These are phyloP conservation scores for Tuber aestivum DNA, from an alignment of 495 filamentous ascomycete species.

Conservation along the genomic window DNA sequence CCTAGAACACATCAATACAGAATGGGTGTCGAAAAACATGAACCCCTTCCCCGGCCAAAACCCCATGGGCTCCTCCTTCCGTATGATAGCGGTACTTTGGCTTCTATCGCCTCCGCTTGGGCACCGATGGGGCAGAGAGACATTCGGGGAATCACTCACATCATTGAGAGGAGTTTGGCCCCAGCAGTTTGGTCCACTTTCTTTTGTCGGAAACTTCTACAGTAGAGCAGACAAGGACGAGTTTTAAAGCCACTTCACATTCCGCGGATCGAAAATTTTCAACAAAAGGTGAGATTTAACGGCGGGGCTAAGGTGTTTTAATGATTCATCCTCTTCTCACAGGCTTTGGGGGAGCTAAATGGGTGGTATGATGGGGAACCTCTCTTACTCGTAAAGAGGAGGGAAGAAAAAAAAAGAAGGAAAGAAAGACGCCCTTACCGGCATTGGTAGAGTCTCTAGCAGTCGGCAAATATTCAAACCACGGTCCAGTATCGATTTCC, in stretches of 20 bases:
- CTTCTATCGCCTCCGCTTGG: background rate
- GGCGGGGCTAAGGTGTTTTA: background rate
- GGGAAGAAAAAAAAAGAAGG: background rate
- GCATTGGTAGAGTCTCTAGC: background rate
- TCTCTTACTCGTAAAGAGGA: background rate
- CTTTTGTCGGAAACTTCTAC: background rate
- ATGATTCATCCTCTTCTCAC: background rate
- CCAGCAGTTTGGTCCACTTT: background rate
- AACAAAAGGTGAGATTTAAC: background rate
- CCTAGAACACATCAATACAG: background rate
- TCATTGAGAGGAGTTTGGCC: background rate
- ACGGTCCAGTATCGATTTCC: background rate
- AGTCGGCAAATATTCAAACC: conserved; percentile 1
- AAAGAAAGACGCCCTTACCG: background rate
- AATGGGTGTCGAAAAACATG: background rate
- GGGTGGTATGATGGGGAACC: background rate
- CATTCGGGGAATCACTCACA: background rate
- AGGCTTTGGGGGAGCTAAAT: background rate
- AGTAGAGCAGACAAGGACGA: too few species aligned
- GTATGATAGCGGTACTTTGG: background rate
- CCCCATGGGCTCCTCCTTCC: background rate
- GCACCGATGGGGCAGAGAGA: too few species aligned
- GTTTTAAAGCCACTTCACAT: background rate
- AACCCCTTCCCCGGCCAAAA: background rate
- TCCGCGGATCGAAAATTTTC: background rate